These are phyloP conservation scores for Aspergillus sergii DNA, from an alignment of 2,329 filamentous ascomycete species.

Conservation along the genomic window DNA sequence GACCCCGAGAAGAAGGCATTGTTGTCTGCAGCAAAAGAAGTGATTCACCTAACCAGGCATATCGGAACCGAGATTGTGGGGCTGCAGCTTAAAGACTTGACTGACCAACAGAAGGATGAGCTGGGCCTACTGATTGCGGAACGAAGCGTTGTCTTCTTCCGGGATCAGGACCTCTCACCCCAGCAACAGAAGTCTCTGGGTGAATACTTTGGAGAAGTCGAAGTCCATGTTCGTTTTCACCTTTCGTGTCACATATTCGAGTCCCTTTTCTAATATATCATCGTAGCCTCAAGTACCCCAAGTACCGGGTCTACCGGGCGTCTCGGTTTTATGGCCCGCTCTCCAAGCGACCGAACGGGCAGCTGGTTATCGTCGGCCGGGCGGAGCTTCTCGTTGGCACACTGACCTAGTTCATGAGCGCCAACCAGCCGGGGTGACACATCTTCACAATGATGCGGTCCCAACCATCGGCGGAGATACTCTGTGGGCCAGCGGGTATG, in stretches of 20 bases:
- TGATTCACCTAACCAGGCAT: conserved; percentile 63
- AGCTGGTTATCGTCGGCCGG: conserved; percentile 67
- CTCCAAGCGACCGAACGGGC: conserved; percentile 63
- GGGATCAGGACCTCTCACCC: conserved; percentile 63
- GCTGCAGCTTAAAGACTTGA: conserved; percentile 64
- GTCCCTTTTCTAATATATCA: not conserved
- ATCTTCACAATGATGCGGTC: conserved; percentile 70
- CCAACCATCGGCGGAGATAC: conserved; percentile 70
- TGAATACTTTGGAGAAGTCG: conserved; percentile 65
- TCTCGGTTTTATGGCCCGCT: conserved; percentile 71
- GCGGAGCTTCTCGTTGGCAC: conserved; percentile 70
- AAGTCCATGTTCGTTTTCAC: conserved; percentile 61
- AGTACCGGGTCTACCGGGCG: conserved; percentile 67
- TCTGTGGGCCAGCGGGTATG: conserved; percentile 71
- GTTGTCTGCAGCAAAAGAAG: conserved; percentile 62
- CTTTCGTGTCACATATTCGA: too few species aligned
- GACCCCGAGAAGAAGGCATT: conserved; percentile 66
- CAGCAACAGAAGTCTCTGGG: conserved; percentile 67
- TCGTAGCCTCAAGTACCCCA: conserved; percentile 69
- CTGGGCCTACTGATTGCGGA: conserved; percentile 65
- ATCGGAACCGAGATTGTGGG: conserved; percentile 68
- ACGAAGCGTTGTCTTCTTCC: conserved; percentile 67
- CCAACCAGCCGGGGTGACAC: conserved; percentile 71
- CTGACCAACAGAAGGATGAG: conserved; percentile 62
- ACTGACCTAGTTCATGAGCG: conserved; percentile 71